Percentiles rank a stretch among this genome's conserved stretches.
Evolutionary conservation across 495 filamentous ascomycete species (phyloP).

Genomic region (Stereocaulon alpinum): DNA sequence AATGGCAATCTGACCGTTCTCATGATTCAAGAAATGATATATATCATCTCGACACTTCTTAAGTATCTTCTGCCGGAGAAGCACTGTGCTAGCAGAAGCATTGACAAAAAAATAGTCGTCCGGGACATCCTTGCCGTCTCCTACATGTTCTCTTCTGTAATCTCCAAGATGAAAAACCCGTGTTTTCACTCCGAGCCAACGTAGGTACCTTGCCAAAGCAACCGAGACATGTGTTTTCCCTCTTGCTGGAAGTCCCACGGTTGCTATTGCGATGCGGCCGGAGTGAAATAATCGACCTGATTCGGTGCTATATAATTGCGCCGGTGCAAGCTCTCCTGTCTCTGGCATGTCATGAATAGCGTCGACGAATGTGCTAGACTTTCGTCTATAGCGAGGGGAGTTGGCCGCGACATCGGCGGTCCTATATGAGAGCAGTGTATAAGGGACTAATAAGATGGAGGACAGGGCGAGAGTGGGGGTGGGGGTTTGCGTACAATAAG

Average conservation of each 20-base stretch:
- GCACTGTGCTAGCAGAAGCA: constrained; percentile 72
- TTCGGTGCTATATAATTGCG: constrained; percentile 96
- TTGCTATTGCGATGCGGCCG: constrained; percentile 91
- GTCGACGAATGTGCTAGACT: constrained; percentile 92
- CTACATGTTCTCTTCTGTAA: constrained; percentile 85
- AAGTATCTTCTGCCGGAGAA: constrained; percentile 89
- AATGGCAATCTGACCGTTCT: constrained; percentile 96
- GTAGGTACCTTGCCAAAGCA: constrained; percentile 84
- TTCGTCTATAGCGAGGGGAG: constrained; percentile 71
- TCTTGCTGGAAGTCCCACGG: constrained; percentile 89
- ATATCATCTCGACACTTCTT: constrained; percentile 97
- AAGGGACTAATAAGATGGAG: not conserved
- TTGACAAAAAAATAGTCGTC: constrained; percentile 98
- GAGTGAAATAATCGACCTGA: constrained; percentile 95
- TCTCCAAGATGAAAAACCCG: constrained; percentile 95
- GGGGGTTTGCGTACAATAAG: constrained; percentile 50
- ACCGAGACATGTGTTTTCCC: constrained; percentile 98
- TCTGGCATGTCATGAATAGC: constrained; percentile 89
- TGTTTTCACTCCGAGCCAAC: constrained; percentile 98
- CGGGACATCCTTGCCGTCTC: constrained; percentile 75
- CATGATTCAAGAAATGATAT: constrained; percentile 87
- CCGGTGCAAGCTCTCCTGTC: constrained; percentile 79
- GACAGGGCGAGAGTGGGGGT: not conserved
- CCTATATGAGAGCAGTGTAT: constrained; percentile 28
- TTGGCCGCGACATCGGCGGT: constrained; percentile 82